These are phyloP conservation scores for Porphyrellus cyaneotinctus DNA, from an alignment of 768 basidiomycete genomes.

Conservation along the genomic window DNA sequence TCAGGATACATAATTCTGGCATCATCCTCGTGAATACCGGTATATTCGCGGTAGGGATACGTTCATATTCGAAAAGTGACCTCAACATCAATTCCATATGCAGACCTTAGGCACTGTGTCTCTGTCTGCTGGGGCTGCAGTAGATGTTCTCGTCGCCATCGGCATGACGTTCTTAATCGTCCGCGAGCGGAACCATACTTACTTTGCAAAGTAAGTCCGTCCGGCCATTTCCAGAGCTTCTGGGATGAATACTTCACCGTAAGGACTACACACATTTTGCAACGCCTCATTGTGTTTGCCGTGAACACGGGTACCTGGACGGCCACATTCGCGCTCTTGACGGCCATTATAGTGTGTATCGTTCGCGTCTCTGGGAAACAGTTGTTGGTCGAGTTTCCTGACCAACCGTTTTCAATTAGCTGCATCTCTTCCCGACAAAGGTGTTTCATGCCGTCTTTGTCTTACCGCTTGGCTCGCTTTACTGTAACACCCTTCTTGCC, in stretches of 20 bases:
- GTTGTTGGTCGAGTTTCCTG: no score
- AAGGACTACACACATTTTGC: constrained; percentile 6
- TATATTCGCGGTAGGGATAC: neutral
- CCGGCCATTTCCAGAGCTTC: neutral
- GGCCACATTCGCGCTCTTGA: constrained; percentile 36
- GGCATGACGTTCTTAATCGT: constrained; percentile 6
- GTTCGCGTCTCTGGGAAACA: neutral
- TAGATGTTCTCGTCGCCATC: constrained; percentile 13
- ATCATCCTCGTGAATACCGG: neutral
- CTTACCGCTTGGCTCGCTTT: constrained; percentile 8
- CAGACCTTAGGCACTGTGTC: neutral
- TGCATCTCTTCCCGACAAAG: neutral
- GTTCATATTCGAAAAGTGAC: neutral
- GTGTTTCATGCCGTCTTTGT: neutral
- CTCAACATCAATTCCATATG: neutral
- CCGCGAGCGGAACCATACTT: neutral
- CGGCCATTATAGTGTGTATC: constrained; percentile 5
- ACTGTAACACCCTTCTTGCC: neutral
- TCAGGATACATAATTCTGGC: neutral
- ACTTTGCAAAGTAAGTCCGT: neutral
- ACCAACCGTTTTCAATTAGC: neutral
- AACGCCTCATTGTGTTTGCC: constrained; percentile 12
- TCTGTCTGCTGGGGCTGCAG: neutral
- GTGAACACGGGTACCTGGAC: constrained; percentile 40
- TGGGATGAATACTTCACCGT: neutral